Conservation (phyloP, 306 rosid genomes). For the Spatholobus suberectus region DNA sequence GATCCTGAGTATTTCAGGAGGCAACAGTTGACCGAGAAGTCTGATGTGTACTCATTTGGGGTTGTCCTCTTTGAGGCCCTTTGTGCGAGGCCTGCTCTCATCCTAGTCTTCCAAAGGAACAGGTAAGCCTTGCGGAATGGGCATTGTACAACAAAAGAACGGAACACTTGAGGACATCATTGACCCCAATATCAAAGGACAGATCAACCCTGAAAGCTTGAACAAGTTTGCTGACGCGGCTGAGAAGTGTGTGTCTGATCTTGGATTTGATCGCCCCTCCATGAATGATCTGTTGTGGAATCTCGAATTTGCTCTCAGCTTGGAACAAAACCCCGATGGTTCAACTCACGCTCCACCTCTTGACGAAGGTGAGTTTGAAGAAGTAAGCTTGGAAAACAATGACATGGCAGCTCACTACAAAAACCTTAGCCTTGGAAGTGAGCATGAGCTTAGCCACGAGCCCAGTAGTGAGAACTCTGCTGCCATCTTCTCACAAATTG, state of each 20-base stretch:
- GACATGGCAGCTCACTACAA: slow-evolving; percentile 36
- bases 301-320: slow-evolving; percentile 60
- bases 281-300: slow-evolving; percentile 67
- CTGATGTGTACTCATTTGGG: slow-evolving; percentile 66
- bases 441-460: slow-evolving; percentile 32
- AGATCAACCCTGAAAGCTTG: slow-evolving; percentile 56
- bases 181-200: slow-evolving; percentile 54
- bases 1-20: slow-evolving; percentile 70
- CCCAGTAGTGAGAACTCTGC: slow-evolving; percentile 19
- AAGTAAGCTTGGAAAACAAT: slow-evolving; percentile 31
- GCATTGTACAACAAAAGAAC: slow-evolving; percentile 51
- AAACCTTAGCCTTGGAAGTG: slow-evolving; percentile 37
- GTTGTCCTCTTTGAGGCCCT: slow-evolving; percentile 61
- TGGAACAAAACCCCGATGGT: slow-evolving; percentile 40
- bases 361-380: slow-evolving; percentile 34
- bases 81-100: slow-evolving; percentile 59
- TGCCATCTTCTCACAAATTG: slow-evolving; percentile 52
- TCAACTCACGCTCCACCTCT: not conserved
- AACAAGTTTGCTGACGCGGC: slow-evolving; percentile 57
- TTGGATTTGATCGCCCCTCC: slow-evolving; percentile 55
- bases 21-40: slow-evolving; percentile 63
- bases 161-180: slow-evolving; percentile 55
- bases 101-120: slow-evolving; percentile 59
- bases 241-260: slow-evolving; percentile 62
- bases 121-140: slow-evolving; percentile 65